Percentiles rank a stretch among this genome's conserved stretches.
phyloP scores from a whole-genome alignment of 169 alveolate species.

The Plasmodium berghei region DNA sequence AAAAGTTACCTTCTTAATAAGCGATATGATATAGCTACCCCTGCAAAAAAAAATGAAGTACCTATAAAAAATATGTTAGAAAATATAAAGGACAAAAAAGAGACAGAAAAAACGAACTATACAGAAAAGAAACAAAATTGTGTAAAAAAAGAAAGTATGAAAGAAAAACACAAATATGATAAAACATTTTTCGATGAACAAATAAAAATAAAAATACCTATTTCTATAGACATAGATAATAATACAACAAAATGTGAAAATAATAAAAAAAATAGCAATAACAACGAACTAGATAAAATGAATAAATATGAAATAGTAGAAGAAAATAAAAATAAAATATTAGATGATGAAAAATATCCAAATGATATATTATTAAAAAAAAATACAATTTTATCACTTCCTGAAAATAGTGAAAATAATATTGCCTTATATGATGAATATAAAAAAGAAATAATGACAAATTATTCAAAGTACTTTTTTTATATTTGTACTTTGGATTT shows the following conservation, averaged over 20 bases:
- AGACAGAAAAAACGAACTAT: background rate
- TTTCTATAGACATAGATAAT: background rate
- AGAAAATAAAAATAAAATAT: background rate
- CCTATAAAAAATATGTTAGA: background rate
- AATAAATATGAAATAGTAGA: background rate
- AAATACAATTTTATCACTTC: background rate
- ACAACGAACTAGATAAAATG: background rate
- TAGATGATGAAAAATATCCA: background rate
- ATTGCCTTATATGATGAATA: background rate
- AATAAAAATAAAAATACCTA: no score
- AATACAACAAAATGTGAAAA: background rate
- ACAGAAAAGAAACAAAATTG: background rate
- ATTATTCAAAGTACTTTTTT: conserved; percentile 34
- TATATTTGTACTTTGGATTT: conserved; percentile 68
- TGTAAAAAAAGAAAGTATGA: background rate
- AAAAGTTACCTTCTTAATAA: conserved; percentile 14
- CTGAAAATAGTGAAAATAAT: conserved; percentile 9
- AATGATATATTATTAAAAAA: background rate
- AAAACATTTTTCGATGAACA: background rate
- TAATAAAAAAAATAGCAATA: background rate
- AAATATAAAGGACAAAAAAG: background rate
- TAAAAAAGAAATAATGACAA: background rate
- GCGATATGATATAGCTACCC: conserved; percentile 6
- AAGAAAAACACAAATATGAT: background rate
- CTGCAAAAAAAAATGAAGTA: background rate